Percentiles rank a stretch among this genome's conserved stretches.
phyloP scores from a whole-genome alignment of 73 alveolate species.

The Durusdinium trenchii region DNA sequence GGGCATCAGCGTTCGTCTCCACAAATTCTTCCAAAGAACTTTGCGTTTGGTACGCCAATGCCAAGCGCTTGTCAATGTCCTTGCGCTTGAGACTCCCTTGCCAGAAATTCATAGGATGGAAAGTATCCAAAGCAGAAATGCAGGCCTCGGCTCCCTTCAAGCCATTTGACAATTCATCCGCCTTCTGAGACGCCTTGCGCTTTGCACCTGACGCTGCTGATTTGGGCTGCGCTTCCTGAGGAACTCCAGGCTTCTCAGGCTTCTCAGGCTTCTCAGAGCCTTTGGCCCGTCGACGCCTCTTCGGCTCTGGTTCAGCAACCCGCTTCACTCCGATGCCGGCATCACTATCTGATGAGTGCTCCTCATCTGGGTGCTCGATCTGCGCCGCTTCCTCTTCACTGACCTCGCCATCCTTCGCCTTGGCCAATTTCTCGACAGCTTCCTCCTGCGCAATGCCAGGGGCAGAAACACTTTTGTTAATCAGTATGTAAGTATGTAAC shows the following conservation, averaged over 20 bases:
- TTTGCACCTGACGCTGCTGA: too few species aligned
- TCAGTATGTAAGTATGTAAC: too few species aligned
- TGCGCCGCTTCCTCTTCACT: not conserved
- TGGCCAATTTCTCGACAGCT: not conserved
- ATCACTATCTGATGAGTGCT: not conserved
- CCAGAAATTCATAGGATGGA: not conserved
- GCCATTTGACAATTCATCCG: not conserved
- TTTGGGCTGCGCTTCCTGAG: not conserved
- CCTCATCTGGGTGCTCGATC: not conserved
- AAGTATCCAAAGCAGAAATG: not conserved
- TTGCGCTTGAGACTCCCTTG: not conserved
- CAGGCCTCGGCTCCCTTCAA: not conserved
- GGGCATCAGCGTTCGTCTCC: not conserved
- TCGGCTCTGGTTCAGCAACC: not conserved
- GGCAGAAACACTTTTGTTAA: too few species aligned
- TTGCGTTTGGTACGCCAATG: not conserved
- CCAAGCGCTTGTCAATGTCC: not conserved
- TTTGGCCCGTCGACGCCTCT: not conserved
- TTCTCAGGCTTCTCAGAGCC: too few species aligned
- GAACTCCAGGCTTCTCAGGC: not conserved
- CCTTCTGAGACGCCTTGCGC: too few species aligned
- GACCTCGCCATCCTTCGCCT: not conserved
- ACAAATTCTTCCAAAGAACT: not conserved
- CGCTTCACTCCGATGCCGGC: not conserved
- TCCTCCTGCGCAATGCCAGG: too few species aligned